Conservation (phyloP, 164 flowering plant genomes). For the Cinnamomum micranthum region DNA sequence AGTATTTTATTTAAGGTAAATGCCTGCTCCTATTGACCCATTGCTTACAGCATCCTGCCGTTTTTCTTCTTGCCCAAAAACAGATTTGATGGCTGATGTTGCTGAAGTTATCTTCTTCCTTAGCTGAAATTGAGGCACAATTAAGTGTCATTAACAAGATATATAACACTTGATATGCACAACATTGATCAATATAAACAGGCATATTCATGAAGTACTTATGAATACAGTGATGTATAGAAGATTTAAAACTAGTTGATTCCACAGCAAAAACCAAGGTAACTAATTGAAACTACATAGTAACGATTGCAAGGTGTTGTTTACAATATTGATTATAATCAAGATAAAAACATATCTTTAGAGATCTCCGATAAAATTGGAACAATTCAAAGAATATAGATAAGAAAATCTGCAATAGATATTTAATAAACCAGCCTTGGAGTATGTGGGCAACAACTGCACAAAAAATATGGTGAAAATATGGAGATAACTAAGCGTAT, state of each 20-base stretch:
- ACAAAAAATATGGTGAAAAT: neutral
- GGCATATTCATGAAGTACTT: neutral
- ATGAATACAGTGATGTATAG: neutral
- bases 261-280: neutral
- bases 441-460: neutral
- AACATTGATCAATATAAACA: constrained; percentile 2
- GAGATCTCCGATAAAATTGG: neutral
- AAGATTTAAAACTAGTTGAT: neutral
- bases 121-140: constrained; percentile 41
- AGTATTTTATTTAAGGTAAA: constrained; percentile 5
- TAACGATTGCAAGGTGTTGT: neutral
- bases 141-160: neutral
- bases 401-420: no score
- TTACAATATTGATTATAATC: neutral
- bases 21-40: constrained; percentile 5
- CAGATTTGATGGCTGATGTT: constrained; percentile 84
- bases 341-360: neutral
- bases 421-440: neutral
- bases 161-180: neutral
- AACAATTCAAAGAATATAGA: no score
- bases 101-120: constrained; percentile 74
- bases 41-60: constrained; percentile 66
- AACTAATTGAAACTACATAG: neutral
- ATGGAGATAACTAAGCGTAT: neutral
- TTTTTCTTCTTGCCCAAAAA: constrained; percentile 60